Evolutionary conservation across 108 stramenopile genomes (phyloP), one percentile per base, ranked within the genome.

Genomic region (Fistulifera pelliculosa): DNA sequence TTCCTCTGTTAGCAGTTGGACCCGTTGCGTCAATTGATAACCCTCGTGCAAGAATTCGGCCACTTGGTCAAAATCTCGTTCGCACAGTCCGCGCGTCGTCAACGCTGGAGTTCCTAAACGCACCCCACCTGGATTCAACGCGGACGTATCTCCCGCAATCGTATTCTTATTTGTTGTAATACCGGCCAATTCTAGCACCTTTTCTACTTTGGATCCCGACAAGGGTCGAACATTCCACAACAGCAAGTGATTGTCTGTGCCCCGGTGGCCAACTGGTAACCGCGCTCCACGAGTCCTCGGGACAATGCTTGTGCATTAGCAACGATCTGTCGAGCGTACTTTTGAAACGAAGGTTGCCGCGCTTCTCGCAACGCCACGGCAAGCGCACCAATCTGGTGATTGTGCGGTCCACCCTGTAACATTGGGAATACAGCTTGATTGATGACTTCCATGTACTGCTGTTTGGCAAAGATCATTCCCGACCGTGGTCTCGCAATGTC

Each of bases 91-190:
- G n/a, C 90, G 73, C 11, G 80, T 86, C 13, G 94, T 95, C 54
- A 95, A 45, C 1, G 96, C 98, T 27, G 95, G 90, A 15, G 98
- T 77, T 6, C 99, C 99, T 26, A 99, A 62, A 47, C 99, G 80
- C 35, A 98, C 95, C n/a, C 99, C 99, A 11, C 99, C 99, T 5
- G 98, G 98, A 49, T 95, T 91, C 42, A 99, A 53, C 1, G 99
- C 99, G 5, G 94, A 96, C 21, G 80, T 77, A 65, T 99, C 99
- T 22, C 98, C 99, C 24, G 85, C 83, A 41, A 99, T 73, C 17
- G 95, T 93, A 61, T 99, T 99, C 73, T 99, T 99, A 87, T 99
- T 99, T 38, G 96, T 81, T 12, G 98, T 99, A 40, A 99, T 98
- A 60, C 92, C 76, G 15, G 81, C 89, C 38, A 72, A 42, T 58